Evolutionary conservation across 495 filamentous ascomycete species (phyloP).

Genomic region (Beverwykella pulmonaria): DNA sequence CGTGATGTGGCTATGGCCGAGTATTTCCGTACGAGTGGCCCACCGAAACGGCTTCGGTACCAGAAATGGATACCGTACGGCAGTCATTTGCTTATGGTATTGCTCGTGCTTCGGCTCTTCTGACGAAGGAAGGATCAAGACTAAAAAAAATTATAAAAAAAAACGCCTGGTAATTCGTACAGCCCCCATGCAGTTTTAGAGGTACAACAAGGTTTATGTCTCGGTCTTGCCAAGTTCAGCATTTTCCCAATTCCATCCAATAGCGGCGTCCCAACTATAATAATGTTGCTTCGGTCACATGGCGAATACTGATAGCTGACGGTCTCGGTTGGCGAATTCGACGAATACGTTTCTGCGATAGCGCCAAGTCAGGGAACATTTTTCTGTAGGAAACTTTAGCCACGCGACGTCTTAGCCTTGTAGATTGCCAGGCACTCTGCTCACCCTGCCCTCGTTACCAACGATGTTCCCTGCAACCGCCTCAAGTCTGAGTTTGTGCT

Average conservation of each 20-base stretch:
- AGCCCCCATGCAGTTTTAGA: not conserved
- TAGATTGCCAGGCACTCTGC: not conserved
- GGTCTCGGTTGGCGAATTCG: not conserved
- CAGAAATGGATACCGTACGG: not conserved
- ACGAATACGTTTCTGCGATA: not conserved
- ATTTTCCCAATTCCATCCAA: not conserved
- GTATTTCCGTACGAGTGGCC: not conserved
- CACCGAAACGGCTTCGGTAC: slow-evolving; percentile 3
- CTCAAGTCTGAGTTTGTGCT: not conserved
- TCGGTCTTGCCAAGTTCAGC: not conserved
- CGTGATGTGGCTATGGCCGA: not conserved
- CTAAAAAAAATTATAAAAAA: too few species aligned
- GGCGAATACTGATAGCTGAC: not conserved
- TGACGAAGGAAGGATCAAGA: not conserved
- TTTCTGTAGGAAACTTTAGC: not conserved
- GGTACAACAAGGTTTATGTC: not conserved
- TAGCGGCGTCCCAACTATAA: not conserved
- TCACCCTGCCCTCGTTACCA: not conserved
- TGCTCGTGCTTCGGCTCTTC: not conserved
- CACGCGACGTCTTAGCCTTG: slow-evolving; percentile 3
- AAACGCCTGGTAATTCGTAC: not conserved
- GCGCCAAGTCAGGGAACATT: not conserved
- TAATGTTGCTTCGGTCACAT: not conserved
- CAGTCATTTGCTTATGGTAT: not conserved
- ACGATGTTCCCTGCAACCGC: not conserved